These are phyloP conservation scores for Stagonosporopsis rhizophila DNA, from an alignment of 2,329 filamentous ascomycete genomes.

Conservation along the genomic window DNA sequence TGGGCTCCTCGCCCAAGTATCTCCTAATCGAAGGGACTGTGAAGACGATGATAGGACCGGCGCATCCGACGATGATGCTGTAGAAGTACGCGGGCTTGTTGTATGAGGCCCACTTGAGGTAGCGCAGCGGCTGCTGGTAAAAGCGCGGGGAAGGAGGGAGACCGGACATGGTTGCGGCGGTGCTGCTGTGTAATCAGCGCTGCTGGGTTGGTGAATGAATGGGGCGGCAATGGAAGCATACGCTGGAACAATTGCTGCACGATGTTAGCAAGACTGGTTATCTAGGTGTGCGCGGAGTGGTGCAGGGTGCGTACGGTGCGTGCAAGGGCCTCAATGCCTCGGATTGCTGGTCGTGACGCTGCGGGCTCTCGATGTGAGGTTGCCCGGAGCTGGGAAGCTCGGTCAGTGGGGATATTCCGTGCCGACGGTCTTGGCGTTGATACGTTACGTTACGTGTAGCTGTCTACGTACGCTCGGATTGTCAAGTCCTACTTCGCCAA, in stretches of 20 bases:
- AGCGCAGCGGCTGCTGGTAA: constrained; percentile 83
- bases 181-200: constrained; percentile 9
- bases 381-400: constrained; percentile 4
- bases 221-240: constrained; percentile 55
- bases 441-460: constrained; percentile 51
- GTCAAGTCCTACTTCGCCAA: constrained; percentile 30
- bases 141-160: constrained; percentile 64
- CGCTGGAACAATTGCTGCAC: constrained; percentile 50
- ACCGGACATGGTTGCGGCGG: constrained; percentile 61
- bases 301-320: constrained; percentile 14
- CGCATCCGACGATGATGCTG: constrained; percentile 75
- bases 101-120: constrained; percentile 86
- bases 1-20: constrained; percentile 73
- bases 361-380: constrained; percentile 16
- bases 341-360: constrained; percentile 15
- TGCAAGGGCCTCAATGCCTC: constrained; percentile 30
- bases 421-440: constrained; percentile 43
- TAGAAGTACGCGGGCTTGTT: constrained; percentile 93
- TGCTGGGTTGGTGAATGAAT: constrained; percentile 29
- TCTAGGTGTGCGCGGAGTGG: neutral
- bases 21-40: constrained; percentile 76
- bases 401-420: constrained; percentile 16
- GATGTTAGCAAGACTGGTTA: neutral
- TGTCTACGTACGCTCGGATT: constrained; percentile 21
- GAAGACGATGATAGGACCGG: constrained; percentile 74